Evolutionary conservation across 78 protist genomes (phyloP).

Genomic region (Planoprotostelium fungivorum): DNA sequence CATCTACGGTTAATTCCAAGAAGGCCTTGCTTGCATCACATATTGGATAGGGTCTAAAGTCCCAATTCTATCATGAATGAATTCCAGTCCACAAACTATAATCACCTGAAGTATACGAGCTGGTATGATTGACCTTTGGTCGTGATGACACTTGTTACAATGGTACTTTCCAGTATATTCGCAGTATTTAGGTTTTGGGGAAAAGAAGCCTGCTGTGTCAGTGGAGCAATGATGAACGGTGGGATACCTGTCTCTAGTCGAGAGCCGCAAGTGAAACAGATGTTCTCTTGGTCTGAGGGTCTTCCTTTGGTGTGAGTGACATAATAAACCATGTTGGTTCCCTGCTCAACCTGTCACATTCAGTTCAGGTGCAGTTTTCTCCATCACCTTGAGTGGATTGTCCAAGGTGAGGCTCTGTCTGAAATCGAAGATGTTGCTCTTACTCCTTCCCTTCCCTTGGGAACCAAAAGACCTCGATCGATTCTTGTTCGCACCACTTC

Average conservation of each 20-base stretch:
- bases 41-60: background rate
- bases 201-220: background rate
- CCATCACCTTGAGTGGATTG: background rate
- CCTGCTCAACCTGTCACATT: background rate
- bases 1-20: background rate
- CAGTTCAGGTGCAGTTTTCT: background rate
- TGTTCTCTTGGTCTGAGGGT: background rate
- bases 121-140: background rate
- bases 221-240: background rate
- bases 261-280: background rate
- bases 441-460: background rate
- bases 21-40: background rate
- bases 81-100: background rate
- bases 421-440: background rate
- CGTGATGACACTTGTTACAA: background rate
- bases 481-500: no score
- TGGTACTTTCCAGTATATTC: background rate
- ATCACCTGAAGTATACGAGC: background rate
- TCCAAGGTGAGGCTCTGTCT: background rate
- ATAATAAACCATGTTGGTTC: background rate
- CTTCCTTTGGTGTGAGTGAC: background rate
- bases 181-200: background rate
- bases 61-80: background rate
- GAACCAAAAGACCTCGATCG: background rate
- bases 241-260: background rate